Evolutionary conservation across 129 eudicot species (phyloP).

Genomic region (Deinandra increscens): DNA sequence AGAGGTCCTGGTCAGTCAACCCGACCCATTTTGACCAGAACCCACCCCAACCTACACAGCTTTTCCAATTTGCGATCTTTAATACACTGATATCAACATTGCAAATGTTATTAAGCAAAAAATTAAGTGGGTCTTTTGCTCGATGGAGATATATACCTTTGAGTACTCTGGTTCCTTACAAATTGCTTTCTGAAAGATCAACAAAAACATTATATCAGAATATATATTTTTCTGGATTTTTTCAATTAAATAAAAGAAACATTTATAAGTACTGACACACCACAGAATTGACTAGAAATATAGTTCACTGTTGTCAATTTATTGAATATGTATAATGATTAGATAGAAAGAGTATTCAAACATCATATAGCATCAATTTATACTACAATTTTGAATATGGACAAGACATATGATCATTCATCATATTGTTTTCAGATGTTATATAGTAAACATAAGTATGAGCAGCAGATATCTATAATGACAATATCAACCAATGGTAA

Average conservation of each 20-base stretch:
- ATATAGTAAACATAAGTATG: neutral
- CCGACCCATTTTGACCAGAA: neutral
- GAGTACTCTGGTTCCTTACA: constrained; percentile 55
- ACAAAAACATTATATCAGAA: constrained; percentile 13
- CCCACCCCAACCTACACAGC: neutral
- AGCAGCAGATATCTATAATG: too few species aligned
- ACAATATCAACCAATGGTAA: too few species aligned
- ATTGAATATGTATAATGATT: neutral
- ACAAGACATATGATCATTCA: neutral
- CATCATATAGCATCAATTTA: neutral
- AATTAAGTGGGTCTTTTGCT: constrained; percentile 4
- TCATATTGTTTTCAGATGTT: neutral
- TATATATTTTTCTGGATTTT: neutral
- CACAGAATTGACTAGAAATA: neutral
- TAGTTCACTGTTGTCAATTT: neutral
- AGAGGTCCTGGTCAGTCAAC: neutral
- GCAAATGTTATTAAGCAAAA: neutral
- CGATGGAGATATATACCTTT: constrained; percentile 39
- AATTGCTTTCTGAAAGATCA: constrained; percentile 66
- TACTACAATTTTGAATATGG: neutral
- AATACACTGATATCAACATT: neutral
- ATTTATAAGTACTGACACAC: neutral
- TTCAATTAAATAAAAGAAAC: neutral
- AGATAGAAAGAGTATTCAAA: neutral
- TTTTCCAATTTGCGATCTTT: neutral